Base-by-base conservation (phyloP, 352 stramenopile species). In the Phytophthora macrochlamydospora region DNA sequence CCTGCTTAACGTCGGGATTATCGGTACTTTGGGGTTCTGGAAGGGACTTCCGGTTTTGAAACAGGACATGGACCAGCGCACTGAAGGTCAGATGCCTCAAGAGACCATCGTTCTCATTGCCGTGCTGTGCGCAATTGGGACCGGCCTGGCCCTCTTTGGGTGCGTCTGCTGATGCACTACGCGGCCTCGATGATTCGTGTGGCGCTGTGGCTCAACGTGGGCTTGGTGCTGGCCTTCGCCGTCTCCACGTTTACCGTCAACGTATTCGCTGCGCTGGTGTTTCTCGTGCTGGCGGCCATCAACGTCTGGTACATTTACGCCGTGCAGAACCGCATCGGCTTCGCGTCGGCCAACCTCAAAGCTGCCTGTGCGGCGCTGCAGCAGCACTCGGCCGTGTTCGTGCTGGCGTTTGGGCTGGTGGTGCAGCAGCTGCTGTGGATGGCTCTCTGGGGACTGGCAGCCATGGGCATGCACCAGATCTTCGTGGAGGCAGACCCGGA, bases 291-390 rank as follows among this genome's bases (percentile, higher is more conserved):
- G 62, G 87, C 83, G 2, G 81, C 73, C 2, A 73, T 95, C 50
- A 95, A 95, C 67, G 85, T 95, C 30, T 95, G 87, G 66, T 95
- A 91, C 63, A 93, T 95, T 54, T 92, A 79, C 53, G 78, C 78
- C 0, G 85, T 95, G 13, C 81, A 87, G 56, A 83, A 92, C 63
- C 84, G 87, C 49, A 95, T 95, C 42, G 85, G 71, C 37, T 95
- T 95, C 59, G 87, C 87, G 13, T 87, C 79, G 1, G 85, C 85
- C n/a, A 93, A 94, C 62, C 63, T 95, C 24, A 89, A 92, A 62
- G 69, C 81, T 13, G 87, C 86, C 2, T 94, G 85, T 56, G 71
- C 81, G 0, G 84, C 79, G 0, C 62, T 94, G 30, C 69, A 76
- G 35, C 58, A 85, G 49, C 69, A 93, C 67, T 76, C 77, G 58